Evolutionary conservation across 2,329 filamentous ascomycete genomes (phyloP).

Genomic region (Colletotrichum destructivum): DNA sequence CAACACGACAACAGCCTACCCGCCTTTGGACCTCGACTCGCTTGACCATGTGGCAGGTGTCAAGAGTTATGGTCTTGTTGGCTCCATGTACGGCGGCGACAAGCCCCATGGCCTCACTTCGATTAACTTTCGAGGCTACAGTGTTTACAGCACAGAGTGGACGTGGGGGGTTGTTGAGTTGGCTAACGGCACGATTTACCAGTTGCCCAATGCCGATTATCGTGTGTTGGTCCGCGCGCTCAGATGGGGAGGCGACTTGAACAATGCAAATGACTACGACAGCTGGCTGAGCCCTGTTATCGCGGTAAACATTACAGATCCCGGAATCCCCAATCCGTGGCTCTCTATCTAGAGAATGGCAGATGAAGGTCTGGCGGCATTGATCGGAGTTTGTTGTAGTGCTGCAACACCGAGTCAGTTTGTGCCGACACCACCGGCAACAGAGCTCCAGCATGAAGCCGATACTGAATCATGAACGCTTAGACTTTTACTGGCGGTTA

Average conservation of each 20-base stretch:
- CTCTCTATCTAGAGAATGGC: neutral
- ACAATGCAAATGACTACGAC: slow-evolving; percentile 21
- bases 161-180: slow-evolving; percentile 33
- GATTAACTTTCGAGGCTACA: slow-evolving; percentile 27
- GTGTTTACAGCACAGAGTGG: slow-evolving; percentile 26
- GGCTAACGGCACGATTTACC: slow-evolving; percentile 30
- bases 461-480: no score
- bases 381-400: no score
- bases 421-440: no score
- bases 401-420: no score
- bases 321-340: slow-evolving; percentile 30
- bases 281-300: slow-evolving; percentile 37
- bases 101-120: slow-evolving; percentile 18
- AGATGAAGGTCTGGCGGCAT: no score
- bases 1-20: neutral
- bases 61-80: slow-evolving; percentile 30
- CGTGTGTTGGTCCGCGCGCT: slow-evolving; percentile 32
- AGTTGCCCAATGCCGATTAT: slow-evolving; percentile 37
- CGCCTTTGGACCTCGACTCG: slow-evolving; percentile 19
- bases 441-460: no score
- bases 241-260: slow-evolving; percentile 18
- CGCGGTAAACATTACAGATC: slow-evolving; percentile 28
- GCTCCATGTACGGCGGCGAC: slow-evolving; percentile 29
- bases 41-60: slow-evolving; percentile 27
- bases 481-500: no score